Evolutionary conservation across 1,139 yeast species (phyloP), one percentile per base, ranked within the genome.

Genomic region (Candida sanyaensis): DNA sequence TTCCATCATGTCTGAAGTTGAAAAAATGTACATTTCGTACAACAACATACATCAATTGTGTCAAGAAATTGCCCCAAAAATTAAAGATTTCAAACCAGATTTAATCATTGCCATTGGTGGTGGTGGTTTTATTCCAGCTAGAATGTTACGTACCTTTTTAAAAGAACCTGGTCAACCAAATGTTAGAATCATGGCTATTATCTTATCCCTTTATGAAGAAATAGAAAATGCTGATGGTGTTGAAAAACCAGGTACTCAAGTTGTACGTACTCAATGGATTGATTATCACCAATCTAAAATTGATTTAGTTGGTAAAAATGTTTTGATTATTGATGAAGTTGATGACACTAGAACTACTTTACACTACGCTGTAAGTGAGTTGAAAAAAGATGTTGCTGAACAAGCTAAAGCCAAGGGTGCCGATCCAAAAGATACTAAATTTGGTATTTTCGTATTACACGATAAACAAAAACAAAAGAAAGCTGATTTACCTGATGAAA

Each of bases 111-210:
- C 97, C 59, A 89, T 92, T 61, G 82, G 88, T 62, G 96, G 96
- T 54, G 96, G 98, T 60, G 98, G 98, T 5, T 88, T 92, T 69
- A 92, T 92, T 53, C 98, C 98, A 13, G 97, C 98, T 28, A 83
- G 98, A 65, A 92, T 92, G 72, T 80, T 92, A 60, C 83, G 98
- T 67, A 85, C 97, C 0, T 92, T 92, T 70, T 75, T 92, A 61
- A 91, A 90, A 69, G 85, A 84, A 55, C 88, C 87, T 46, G 96
- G 96, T 50, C 80, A 87, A 55, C 91, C 93, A 59, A 91, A 90
- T 66, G 88, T 91, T 52, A 88, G 96, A 57, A 90, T 92, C 61
- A 93, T 89, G 83, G 97, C 98, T 47, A 89, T 92, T 61, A 95
- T 95, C 41, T 77, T 92, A 56, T 89, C 97, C 0, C 78, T 92